These are phyloP conservation scores for Didymella lethalis DNA, from an alignment of 2,329 filamentous ascomycete genomes.

Conservation along the genomic window DNA sequence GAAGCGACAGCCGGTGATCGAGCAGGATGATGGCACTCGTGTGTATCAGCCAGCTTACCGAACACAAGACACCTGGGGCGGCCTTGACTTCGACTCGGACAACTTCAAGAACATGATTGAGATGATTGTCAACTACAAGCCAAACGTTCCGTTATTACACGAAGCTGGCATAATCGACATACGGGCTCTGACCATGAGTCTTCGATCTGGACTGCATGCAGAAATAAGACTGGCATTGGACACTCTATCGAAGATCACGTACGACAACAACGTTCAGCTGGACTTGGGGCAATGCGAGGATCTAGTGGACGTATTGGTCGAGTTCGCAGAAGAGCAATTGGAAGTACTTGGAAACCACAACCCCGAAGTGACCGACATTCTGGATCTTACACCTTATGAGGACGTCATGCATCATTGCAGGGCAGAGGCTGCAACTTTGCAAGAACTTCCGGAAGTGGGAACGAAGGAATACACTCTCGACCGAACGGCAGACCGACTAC, in stretches of 20 bases:
- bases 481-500: constrained; percentile 82
- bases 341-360: constrained; percentile 85
- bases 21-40: constrained; percentile 39
- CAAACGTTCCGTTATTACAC: constrained; percentile 74
- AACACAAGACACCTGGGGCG: constrained; percentile 40
- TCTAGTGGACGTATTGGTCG: constrained; percentile 83
- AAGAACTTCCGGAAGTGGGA: constrained; percentile 77
- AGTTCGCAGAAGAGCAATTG: constrained; percentile 89
- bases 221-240: constrained; percentile 93
- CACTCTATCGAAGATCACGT: constrained; percentile 76
- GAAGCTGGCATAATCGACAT: constrained; percentile 92
- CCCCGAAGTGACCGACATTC: constrained; percentile 84
- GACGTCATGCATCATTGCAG: constrained; percentile 83
- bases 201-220: constrained; percentile 87
- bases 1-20: constrained; percentile 37
- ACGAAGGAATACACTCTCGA: constrained; percentile 82
- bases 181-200: constrained; percentile 83
- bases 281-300: constrained; percentile 67
- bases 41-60: constrained; percentile 43
- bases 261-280: constrained; percentile 44
- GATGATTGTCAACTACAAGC: constrained; percentile 71
- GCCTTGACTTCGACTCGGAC: constrained; percentile 54
- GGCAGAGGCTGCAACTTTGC: constrained; percentile 74
- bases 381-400: constrained; percentile 85
- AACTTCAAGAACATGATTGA: constrained; percentile 78